Percentiles rank a stretch among this genome's conserved stretches.
Evolutionary conservation across 1,139 yeast genomes (phyloP).

Genomic region (Yamadazyma sp.): DNA sequence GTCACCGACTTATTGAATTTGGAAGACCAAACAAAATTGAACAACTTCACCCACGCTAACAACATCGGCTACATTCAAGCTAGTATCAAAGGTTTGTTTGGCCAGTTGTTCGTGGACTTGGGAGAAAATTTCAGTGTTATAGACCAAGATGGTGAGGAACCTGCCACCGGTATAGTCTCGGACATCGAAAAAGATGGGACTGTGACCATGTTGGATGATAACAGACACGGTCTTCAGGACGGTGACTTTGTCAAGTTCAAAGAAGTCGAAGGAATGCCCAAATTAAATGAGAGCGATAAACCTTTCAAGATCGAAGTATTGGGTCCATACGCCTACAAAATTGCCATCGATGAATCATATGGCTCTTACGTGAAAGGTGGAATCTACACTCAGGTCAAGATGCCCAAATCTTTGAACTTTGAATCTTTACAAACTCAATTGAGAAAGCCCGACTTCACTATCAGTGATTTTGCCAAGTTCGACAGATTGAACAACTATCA

Average conservation of each 20-base stretch:
- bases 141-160: conserved; percentile 93
- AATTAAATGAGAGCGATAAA: conserved; percentile 63
- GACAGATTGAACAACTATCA: conserved; percentile 91
- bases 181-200: conserved; percentile 89
- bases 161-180: conserved; percentile 79
- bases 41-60: conserved; percentile 69
- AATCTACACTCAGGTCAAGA: conserved; percentile 86
- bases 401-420: conserved; percentile 66
- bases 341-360: conserved; percentile 47
- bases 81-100: conserved; percentile 85
- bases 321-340: conserved; percentile 91
- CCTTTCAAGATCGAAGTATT: conserved; percentile 77
- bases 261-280: conserved; percentile 76
- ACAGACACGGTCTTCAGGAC: conserved; percentile 90
- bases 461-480: conserved; percentile 89
- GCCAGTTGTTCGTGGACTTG: conserved; percentile 85
- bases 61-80: conserved; percentile 80
- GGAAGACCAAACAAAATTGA: conserved; percentile 74
- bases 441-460: conserved; percentile 71
- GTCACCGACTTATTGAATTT: conserved; percentile 68
- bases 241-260: conserved; percentile 86
- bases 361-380: conserved; percentile 85
- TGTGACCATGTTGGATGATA: conserved; percentile 88
- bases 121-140: conserved; percentile 78
- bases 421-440: conserved; percentile 66